Evolutionary conservation across 164 flowering plant species (phyloP), one percentile per base, ranked within the genome.

Genomic region (Malania oleifera): DNA sequence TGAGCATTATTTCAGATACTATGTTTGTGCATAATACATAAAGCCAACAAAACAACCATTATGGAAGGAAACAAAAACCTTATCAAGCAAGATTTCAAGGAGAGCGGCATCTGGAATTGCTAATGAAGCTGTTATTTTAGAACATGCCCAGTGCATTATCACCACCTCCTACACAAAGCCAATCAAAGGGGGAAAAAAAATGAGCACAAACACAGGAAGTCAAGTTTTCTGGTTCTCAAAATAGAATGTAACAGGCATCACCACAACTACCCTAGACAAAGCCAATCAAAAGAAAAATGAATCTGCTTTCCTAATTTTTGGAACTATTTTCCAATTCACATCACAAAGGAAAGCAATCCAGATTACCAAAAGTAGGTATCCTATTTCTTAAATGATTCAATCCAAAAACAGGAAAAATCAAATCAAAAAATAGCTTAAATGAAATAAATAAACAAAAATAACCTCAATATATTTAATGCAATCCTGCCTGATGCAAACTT

Each of bases 101-200:
- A 95, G 96, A 65, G 75, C 57, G 3, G 73, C 75, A 78, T 95
- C 99, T 47, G 84, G 84, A 72, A 85, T 84, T 57, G 88, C 78
- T 38, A 66, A 60, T 19, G 99, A 90, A 61, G 88, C 76, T 56
- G 91, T 78, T 67, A 95, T 90, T 74, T 91, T 95, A 19, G 89
- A 70, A 72, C 93, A 90, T 37, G 96, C 92, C 99, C 99, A 95
- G 63, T 95, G 99, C 97, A 90, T 88, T 63, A 95, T 71, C 52
- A 95, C 99, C 68, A 85, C 82, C 77, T 93, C 97, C 99, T 93
- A 53, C 14, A 69, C 63, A 70, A 54, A 67, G 25, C n/a, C 51
- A 62, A 65, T 14, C 12, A 22, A 69, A 50, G 24, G 60, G 40
- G 38, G 37, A 63, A 29, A 14, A 49, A 57, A 37, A 35, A 45